Conservation (phyloP, 257 asterid genomes). For the Phtheirospermum japonicum region DNA sequence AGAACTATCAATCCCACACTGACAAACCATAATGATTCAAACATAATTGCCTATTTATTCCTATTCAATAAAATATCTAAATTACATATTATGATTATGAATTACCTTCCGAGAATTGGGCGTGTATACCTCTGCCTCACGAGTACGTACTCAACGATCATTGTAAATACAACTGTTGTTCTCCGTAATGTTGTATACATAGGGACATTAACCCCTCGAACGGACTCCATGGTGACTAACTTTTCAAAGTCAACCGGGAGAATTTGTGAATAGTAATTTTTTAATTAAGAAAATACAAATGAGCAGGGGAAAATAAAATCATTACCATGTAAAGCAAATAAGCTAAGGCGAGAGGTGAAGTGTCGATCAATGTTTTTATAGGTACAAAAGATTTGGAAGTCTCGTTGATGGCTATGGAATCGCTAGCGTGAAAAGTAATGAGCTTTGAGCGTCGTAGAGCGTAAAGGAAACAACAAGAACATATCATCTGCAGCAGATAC, state of each 20-base stretch:
- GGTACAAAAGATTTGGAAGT: slow-evolving; percentile 60
- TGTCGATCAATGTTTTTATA: slow-evolving; percentile 52
- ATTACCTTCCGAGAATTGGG: slow-evolving; percentile 84
- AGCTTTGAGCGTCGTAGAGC: slow-evolving; percentile 67
- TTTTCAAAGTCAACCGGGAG: slow-evolving; percentile 50
- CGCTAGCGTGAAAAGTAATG: slow-evolving; percentile 69
- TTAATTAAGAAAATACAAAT: slow-evolving; percentile 13
- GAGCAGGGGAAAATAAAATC: slow-evolving; percentile 21
- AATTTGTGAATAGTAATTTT: slow-evolving; percentile 25
- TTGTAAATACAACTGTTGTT: slow-evolving; percentile 96
- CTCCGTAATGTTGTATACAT: slow-evolving; percentile 98
- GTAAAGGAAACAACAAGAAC: slow-evolving; percentile 85
- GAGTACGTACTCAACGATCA: slow-evolving; percentile 84
- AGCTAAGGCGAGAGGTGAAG: slow-evolving; percentile 80
- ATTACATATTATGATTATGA: too few relatives aligned
- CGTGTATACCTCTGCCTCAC: slow-evolving; percentile 67
- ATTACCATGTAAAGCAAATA: slow-evolving; percentile 95
- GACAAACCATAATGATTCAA: slow-evolving; percentile 36
- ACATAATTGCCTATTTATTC: background rate
- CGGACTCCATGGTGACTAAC: slow-evolving; percentile 98
- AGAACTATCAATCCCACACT: slow-evolving; percentile 87
- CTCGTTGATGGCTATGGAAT: slow-evolving; percentile 43
- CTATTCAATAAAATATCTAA: too few relatives aligned
- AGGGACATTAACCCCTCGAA: slow-evolving; percentile 98
- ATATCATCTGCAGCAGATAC: slow-evolving; percentile 67